phyloP scores from a whole-genome alignment of 2,329 filamentous ascomycete genomes.

The Hirsutella rhossiliensis region DNA sequence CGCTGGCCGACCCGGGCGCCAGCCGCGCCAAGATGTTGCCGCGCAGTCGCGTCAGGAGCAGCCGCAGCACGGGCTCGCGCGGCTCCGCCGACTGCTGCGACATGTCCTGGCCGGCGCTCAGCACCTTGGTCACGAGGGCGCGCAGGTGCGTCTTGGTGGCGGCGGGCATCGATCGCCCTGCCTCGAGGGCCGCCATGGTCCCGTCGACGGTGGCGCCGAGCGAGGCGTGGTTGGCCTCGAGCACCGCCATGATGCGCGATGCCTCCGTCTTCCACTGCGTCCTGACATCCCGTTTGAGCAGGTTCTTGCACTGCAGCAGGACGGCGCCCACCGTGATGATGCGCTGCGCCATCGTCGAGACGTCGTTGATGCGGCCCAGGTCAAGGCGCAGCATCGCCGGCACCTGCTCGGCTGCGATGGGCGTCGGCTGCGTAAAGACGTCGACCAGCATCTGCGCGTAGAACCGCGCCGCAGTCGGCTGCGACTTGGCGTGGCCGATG shows the following conservation, averaged over 20 bases:
- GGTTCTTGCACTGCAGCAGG: constrained; percentile 68
- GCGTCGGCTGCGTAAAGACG: constrained; percentile 55
- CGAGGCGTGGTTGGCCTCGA: constrained; percentile 43
- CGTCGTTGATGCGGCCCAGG: constrained; percentile 40
- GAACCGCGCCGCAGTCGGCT: constrained; percentile 56
- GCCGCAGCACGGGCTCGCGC: constrained; percentile 46
- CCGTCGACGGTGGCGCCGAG: constrained; percentile 44
- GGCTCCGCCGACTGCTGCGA: constrained; percentile 27
- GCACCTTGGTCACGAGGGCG: constrained; percentile 44
- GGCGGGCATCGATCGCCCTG: constrained; percentile 51
- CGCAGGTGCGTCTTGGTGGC: constrained; percentile 47
- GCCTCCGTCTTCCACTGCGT: constrained; percentile 68
- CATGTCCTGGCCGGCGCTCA: constrained; percentile 37
- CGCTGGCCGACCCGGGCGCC: constrained; percentile 52
- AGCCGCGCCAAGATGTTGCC: constrained; percentile 54
- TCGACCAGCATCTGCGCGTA: constrained; percentile 68
- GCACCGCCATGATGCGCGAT: constrained; percentile 54
- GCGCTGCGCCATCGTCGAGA: constrained; percentile 29
- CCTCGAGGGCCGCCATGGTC: constrained; percentile 50
- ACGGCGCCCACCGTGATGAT: constrained; percentile 66
- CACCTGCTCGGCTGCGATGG: constrained; percentile 39
- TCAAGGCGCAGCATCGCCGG: constrained; percentile 69
- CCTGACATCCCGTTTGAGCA: constrained; percentile 70
- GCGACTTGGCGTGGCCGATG: constrained; percentile 47
- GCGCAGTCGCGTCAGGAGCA: constrained; percentile 56